A percentile compares a stretch with the other conserved stretches of the same genome.
Conservation (phyloP, 805 yeast species). For the Saccharomycopsis fodiens region DNA sequence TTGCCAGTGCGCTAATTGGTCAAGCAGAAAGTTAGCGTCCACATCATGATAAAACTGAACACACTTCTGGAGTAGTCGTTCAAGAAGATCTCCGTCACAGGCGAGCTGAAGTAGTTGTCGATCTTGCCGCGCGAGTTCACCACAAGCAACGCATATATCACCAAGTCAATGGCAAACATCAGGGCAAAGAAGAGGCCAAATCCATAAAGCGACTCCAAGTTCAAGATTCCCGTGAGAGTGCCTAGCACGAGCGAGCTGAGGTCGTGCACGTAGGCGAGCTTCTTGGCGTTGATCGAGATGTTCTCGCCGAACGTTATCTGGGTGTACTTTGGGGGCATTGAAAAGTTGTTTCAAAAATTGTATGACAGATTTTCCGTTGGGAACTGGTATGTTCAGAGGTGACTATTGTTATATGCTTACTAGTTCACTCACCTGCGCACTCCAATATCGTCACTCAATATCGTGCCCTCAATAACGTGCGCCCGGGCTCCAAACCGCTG, state of each 20-base stretch:
- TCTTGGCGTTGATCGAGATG: conserved; percentile 10
- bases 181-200: conserved; percentile 15
- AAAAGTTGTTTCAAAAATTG: too few species aligned
- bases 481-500: too few species aligned
- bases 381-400: too few species aligned
- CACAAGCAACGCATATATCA: conserved; percentile 2
- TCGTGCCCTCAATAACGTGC: too few species aligned
- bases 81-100: conserved; percentile 17
- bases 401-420: too few species aligned
- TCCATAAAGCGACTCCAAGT: conserved; percentile 15
- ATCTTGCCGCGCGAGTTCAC: conserved; percentile 1
- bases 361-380: too few species aligned
- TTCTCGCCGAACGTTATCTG: conserved; percentile 16
- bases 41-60: conserved; percentile 20
- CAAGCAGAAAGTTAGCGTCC: conserved; percentile 17
- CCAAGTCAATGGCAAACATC: conserved; percentile 9
- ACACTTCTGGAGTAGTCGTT: conserved; percentile 16
- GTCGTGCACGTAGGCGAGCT: conserved; percentile 16
- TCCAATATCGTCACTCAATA: too few species aligned
- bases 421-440: too few species aligned
- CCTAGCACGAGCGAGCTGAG: conserved; percentile 12
- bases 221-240: conserved; percentile 13
- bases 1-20: conserved; percentile 3
- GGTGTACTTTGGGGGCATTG: not conserved
- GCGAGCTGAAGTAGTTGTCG: conserved; percentile 14